Evolutionary conservation across 179 eudicot species (phyloP), one percentile per base, ranked within the genome.

Genomic region (Actinidia arguta): DNA sequence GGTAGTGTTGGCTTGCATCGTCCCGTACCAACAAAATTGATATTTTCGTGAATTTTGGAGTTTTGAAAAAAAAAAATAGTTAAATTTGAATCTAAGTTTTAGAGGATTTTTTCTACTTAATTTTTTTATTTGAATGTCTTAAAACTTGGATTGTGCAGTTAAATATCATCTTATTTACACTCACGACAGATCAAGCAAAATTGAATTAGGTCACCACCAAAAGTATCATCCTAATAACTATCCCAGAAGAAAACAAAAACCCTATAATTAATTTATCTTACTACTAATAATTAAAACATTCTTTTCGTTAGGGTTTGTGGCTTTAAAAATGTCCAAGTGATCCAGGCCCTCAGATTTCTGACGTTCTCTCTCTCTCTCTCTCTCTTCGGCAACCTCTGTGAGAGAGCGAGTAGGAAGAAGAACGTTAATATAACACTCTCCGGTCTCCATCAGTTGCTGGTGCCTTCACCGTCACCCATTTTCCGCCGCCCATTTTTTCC

Each of bases 361-460:
- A 74, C 25, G 22, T 27, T 51, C 83, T 61, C 77, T 62, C 14
- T 22, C 10, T 75, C 48, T 16, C 67, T 64, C 80, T 47, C 80
- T 62, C 74, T 68, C 67, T 71, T 16, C 47, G 62, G 62, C 20
- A 48, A 46, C 59, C 76, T 74, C 36, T 16, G n/a, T n/a, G n/a
- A 17, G 77, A 13, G 18, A 48, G 64, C 62, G 42, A 73, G 68
- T 3, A 73, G 69, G 52, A 72, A 72, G 70, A 61, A 62, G 50
- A 36, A 47, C 31, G 55, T 54, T 54, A 76, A 11, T 10, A 17
- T 69, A 25, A 47, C 48, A 74, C 39, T 56, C 52, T 74, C 17
- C 71, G 55, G 85, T 87, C 87, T 79, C 85, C 36, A 87, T 87
- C 89, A 79, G 79, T 83, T 74, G 79, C 85, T 81, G 88, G 86